A percentile compares a stretch with the other conserved stretches of the same genome.
These are phyloP conservation scores for Ilyonectria destructans DNA, from an alignment of 2,329 filamentous ascomycete species.

Conservation along the genomic window DNA sequence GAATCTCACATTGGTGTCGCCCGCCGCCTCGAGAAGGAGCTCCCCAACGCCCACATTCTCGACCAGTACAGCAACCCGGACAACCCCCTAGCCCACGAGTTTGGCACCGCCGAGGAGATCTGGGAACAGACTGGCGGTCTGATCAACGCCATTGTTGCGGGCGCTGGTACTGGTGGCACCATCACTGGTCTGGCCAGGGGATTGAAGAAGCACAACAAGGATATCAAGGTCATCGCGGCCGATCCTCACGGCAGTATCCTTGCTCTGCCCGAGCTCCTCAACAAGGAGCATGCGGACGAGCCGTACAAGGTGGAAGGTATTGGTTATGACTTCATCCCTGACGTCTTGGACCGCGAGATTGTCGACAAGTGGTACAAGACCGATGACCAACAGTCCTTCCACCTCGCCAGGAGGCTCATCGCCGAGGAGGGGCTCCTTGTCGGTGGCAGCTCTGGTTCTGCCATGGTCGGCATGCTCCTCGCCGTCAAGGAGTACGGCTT, in stretches of 20 bases:
- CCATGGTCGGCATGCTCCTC: conserved; percentile 85
- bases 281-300: conserved; percentile 85
- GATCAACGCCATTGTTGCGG: conserved; percentile 88
- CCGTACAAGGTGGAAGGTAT: conserved; percentile 99
- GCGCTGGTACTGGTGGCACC: conserved; percentile 95
- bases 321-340: conserved; percentile 97
- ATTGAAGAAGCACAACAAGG: conserved; percentile 87
- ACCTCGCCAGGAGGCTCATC: conserved; percentile 91
- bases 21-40: conserved; percentile 90
- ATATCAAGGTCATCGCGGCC: conserved; percentile 91
- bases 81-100: conserved; percentile 95
- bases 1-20: conserved; percentile 99
- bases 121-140: conserved; percentile 91
- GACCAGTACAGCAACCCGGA: conserved; percentile 95
- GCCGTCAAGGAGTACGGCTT: conserved; percentile 85
- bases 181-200: conserved; percentile 92
- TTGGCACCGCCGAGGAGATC: conserved; percentile 95
- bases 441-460: conserved; percentile 93
- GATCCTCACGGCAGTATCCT: conserved; percentile 95
- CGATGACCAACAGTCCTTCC: conserved; percentile 91
- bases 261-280: conserved; percentile 84
- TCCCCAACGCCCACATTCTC: conserved; percentile 96
- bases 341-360: conserved; percentile 85
- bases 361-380: conserved; percentile 99
- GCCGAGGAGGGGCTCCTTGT: conserved; percentile 94